Percentiles rank a stretch among this genome's conserved stretches.
Evolutionary conservation across 1,284 basidiomycete species (phyloP).

Genomic region (Phellopilus nigrolimitatus): DNA sequence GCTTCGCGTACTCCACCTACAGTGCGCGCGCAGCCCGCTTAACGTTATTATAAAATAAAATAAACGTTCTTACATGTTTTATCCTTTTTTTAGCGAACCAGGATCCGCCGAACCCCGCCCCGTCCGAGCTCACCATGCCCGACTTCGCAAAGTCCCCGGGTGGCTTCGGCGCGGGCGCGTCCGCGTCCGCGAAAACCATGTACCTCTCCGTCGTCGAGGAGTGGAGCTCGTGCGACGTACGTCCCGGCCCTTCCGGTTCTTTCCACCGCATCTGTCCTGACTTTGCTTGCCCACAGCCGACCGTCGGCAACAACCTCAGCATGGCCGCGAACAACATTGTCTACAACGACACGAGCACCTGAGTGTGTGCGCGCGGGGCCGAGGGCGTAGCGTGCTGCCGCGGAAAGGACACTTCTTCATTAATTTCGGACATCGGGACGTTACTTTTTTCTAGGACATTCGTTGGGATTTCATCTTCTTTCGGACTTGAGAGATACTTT

Average conservation of each 20-base stretch:
- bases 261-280: background rate
- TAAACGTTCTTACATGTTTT: too few relatives aligned
- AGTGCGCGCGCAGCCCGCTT: conserved; percentile 27
- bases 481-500: too few relatives aligned
- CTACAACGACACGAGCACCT: conserved; percentile 28
- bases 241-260: conserved; percentile 11
- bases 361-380: too few relatives aligned
- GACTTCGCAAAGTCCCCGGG: conserved; percentile 41
- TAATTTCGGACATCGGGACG: too few relatives aligned
- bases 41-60: too few relatives aligned
- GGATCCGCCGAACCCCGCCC: conserved; percentile 37
- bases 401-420: too few relatives aligned
- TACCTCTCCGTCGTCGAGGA: conserved; percentile 43
- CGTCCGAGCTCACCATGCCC: conserved; percentile 42
- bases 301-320: conserved; percentile 28
- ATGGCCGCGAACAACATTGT: conserved; percentile 27
- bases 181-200: conserved; percentile 32
- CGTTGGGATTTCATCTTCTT: too few relatives aligned
- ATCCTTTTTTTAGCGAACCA: conserved; percentile 30
- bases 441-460: too few relatives aligned
- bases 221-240: conserved; percentile 36
- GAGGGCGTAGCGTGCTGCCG: too few relatives aligned
- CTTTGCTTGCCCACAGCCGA: conserved; percentile 23
- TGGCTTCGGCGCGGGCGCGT: conserved; percentile 36
- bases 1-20: conserved; percentile 39